Base-by-base conservation (phyloP, 805 yeast species). In the Schwanniomyces vanrijiae region DNA sequence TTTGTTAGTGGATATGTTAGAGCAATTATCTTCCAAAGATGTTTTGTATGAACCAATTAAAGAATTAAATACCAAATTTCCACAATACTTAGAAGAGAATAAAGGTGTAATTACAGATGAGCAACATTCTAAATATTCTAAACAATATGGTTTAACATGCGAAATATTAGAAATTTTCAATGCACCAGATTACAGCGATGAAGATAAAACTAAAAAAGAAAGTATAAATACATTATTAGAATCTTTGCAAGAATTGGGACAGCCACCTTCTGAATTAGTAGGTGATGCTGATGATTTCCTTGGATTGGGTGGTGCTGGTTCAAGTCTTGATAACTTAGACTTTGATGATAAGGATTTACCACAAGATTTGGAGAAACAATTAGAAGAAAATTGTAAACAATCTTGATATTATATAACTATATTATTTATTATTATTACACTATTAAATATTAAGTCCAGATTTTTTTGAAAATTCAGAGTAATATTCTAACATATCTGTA, bases 1-100 rank as follows among this genome's bases (percentile, higher is more conserved):
- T 49, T 67, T 89, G 41, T 68, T 89, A 50, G 77, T 76, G 16
- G 89, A 87, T 31, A 83, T 92, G 82, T 73, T 92, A 57, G 84
- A 82, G 51, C 92, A 90, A 61, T 76, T 92, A 62, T 81, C 94
- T 6, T 82, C 94, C 4, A 92, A 90, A 60, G 91, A 85, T 47
- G 87, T 91, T 18, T 74, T 92, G 33, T 91, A 88, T 60, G 96
- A 86, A 55, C 97, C 98, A 2, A 77, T 92, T 68, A 86, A 84
- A 58, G 96, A 90, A 50, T 75, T 91, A 62, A 81, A 84, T 53
- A 68, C 72, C 10, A 88, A 88, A 60, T 89, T 83, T 62, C 88
- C 90, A 2, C 76, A 65, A 22, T 92, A 88, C 84, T 73, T 92
- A 51, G 66, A 69, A 39, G 79, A 77, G 41, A 76, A 86, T 52